Percentiles rank a stretch among this genome's conserved stretches.
phyloP scores from a whole-genome alignment of 345 rosid species.

The Eucalyptus regnans region DNA sequence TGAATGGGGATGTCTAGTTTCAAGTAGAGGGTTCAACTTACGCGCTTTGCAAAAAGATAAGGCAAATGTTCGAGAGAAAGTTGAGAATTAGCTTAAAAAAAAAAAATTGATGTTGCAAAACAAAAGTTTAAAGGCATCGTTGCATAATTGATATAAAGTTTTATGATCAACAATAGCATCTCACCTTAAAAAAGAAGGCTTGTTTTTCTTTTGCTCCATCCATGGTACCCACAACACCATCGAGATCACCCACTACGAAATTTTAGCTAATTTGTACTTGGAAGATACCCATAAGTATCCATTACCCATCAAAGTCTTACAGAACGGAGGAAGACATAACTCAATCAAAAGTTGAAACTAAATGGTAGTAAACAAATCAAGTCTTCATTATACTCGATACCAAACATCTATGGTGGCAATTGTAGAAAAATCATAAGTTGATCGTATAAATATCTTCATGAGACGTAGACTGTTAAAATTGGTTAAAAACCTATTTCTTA shows the following conservation, averaged over 20 bases:
- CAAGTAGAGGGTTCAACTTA: too few species aligned
- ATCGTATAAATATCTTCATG: too few species aligned
- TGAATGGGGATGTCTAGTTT: too few species aligned
- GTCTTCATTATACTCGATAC: neutral
- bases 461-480: neutral
- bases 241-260: neutral
- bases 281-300: neutral
- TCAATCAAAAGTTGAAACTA: neutral
- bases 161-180: neutral
- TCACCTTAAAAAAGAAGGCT: neutral
- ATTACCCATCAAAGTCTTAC: neutral
- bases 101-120: neutral
- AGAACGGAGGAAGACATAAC: neutral
- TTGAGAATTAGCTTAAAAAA: too few species aligned
- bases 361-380: neutral
- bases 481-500: too few species aligned
- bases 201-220: neutral
- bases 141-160: rapidly evolving
- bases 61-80: too few species aligned
- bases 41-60: too few species aligned
- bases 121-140: neutral
- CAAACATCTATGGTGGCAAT: neutral
- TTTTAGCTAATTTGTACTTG: neutral
- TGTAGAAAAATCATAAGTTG: neutral
- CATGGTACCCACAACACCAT: neutral